These are phyloP conservation scores for Mycena floridula DNA, from an alignment of 768 basidiomycete species.

Conservation along the genomic window DNA sequence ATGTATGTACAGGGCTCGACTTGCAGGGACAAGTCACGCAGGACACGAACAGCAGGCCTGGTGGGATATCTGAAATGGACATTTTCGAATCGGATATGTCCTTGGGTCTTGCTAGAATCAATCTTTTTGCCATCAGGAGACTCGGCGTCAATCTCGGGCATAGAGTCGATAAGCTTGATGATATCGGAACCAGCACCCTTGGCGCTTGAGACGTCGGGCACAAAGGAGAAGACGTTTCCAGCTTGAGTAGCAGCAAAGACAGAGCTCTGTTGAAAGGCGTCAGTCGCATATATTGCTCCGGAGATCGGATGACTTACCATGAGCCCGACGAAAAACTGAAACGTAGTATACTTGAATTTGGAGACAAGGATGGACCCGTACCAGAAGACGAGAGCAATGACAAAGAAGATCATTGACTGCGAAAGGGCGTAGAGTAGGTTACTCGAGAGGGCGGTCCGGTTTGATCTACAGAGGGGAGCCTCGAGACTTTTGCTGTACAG, in stretches of 20 bases:
- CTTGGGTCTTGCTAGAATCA: conserved; percentile 36
- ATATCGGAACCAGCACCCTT: conserved; percentile 74
- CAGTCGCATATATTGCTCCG: conserved; percentile 2
- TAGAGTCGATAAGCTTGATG: conserved; percentile 67
- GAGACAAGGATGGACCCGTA: conserved; percentile 64
- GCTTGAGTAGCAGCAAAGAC: conserved; percentile 83
- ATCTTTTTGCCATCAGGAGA: conserved; percentile 55
- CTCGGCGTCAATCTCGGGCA: conserved; percentile 77
- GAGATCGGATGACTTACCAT: conserved; percentile 44
- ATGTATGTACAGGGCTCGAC: conserved; percentile 76
- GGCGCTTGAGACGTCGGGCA: conserved; percentile 85
- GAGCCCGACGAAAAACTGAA: conserved; percentile 76
- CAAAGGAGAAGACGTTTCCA: conserved; percentile 77
- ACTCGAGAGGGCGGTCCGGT: conserved; percentile 52
- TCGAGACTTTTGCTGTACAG: conserved; percentile 68
- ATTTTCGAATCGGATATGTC: conserved; percentile 71
- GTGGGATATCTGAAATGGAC: conserved; percentile 91
- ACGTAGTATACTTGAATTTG: conserved; percentile 41
- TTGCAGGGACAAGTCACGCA: conserved; percentile 67
- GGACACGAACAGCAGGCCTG: conserved; percentile 74
- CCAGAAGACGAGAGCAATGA: conserved; percentile 83
- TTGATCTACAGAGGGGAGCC: conserved; percentile 59
- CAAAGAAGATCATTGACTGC: conserved; percentile 70
- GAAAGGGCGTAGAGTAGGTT: conserved; percentile 67
- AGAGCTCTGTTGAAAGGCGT: conserved; percentile 44